Base-by-base conservation (phyloP, 257 asterid species). In the Solanum ossicruentum region DNA sequence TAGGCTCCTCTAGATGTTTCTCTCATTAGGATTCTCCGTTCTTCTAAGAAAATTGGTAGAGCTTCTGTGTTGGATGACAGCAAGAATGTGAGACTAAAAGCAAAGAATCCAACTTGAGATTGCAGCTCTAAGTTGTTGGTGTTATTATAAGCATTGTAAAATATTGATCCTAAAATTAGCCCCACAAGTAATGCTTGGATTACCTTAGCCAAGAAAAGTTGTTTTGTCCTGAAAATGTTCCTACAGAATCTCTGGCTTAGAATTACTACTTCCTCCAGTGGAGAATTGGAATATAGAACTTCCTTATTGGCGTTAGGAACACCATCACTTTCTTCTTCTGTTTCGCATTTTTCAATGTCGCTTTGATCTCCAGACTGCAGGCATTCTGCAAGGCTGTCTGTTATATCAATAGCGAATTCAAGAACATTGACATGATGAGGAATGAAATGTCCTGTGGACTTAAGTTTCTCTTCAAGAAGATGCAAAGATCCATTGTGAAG, bases 11-110 rank as follows among this genome's bases (percentile, higher is more conserved):
- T 84, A 8, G 97, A 91, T 20, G 96, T 93, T 85, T 95, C 98
- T 49, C 93, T 87, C 91, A 83, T 88, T 41, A 93, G 79, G 20
- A 95, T 90, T 86, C 88, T 88, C 85, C 93, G 91, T 82, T 94
- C 99, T 85, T 92, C 94, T 70, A 95, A 73, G 92, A 95, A 93
- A 82, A 95, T 89, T 1, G 96, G 97, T 8, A 95, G 90, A n/a
- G 97, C 97, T 89, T 95, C 98, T 8, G 94, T 93, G n/a, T 97
- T 92, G 9, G 97, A 89, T 57, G 98, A 92, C 81, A 95, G 67
- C 88, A 95, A 83, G 86, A 94, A 92, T 7, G 97, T 90, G 16
- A 95, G 92, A 41, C 89, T 89, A 88, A 95, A 92, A 43, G 97
- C 98, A 3, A 95, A 92, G 91, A 95, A 93, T 4, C 97, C 99